phyloP scores from a whole-genome alignment of 331 rosid genomes.

The Dryas integrifolia region DNA sequence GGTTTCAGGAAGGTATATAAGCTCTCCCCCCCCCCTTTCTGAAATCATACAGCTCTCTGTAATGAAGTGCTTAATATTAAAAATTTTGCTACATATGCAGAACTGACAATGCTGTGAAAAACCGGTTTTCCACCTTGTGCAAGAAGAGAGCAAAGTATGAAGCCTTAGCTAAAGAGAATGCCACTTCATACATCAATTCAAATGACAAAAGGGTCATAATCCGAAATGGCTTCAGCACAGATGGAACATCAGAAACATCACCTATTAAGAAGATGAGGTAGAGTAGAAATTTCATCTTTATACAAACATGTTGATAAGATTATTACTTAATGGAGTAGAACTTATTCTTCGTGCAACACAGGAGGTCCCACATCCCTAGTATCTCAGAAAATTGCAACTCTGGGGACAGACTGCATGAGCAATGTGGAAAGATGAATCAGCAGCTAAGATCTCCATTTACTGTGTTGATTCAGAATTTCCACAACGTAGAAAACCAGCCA shows the following conservation, averaged over 20 bases:
- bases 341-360: slow-evolving; percentile 30
- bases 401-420: slow-evolving; percentile 61
- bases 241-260: slow-evolving; percentile 51
- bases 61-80: not conserved
- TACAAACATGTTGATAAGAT: slow-evolving; percentile 18
- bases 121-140: slow-evolving; percentile 91
- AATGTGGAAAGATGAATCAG: slow-evolving; percentile 46
- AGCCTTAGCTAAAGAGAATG: slow-evolving; percentile 85
- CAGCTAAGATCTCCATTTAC: slow-evolving; percentile 72
- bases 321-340: slow-evolving; percentile 19
- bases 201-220: slow-evolving; percentile 64
- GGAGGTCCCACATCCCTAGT: slow-evolving; percentile 71
- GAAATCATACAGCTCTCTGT: not conserved
- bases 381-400: slow-evolving; percentile 42
- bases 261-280: slow-evolving; percentile 74
- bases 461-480: slow-evolving; percentile 67
- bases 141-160: slow-evolving; percentile 98
- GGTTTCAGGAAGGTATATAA: slow-evolving; percentile 93
- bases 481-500: slow-evolving; percentile 45
- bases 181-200: slow-evolving; percentile 52
- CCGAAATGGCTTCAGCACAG: slow-evolving; percentile 47
- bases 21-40: slow-evolving; percentile 7
- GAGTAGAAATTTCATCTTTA: slow-evolving; percentile 2
- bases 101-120: slow-evolving; percentile 98
- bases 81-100: slow-evolving; percentile 39